Percentiles rank a stretch among this genome's conserved stretches.
These are phyloP conservation scores for Emydomyces testavorans DNA, from an alignment of 2,329 filamentous ascomycete species.

Conservation along the genomic window DNA sequence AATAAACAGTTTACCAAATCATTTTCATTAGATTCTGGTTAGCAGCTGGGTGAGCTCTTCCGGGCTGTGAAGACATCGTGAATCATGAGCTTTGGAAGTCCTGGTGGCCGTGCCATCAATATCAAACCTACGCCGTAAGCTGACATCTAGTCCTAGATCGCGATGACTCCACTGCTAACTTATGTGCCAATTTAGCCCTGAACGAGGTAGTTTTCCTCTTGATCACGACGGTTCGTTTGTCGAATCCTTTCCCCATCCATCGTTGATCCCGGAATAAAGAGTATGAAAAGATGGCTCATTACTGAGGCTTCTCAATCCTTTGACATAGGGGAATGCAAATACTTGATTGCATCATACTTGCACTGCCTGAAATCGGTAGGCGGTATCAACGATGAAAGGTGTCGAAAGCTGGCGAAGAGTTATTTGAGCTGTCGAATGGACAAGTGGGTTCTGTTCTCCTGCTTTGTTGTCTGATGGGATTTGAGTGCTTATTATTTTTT, in stretches of 20 bases:
- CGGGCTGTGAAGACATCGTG: background rate
- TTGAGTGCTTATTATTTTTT: background rate
- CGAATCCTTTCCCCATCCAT: background rate
- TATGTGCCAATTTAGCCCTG: slow-evolving; percentile 47
- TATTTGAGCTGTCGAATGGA: slow-evolving; percentile 94
- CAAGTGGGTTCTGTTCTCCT: slow-evolving; percentile 46
- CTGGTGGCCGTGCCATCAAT: slow-evolving; percentile 53
- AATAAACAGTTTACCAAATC: too few species aligned
- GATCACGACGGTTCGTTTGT: slow-evolving; percentile 63
- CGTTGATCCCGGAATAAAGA: background rate
- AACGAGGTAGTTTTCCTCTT: slow-evolving; percentile 89
- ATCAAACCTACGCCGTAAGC: slow-evolving; percentile 60
- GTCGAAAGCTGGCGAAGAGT: slow-evolving; percentile 71
- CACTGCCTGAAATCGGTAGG: slow-evolving; percentile 72
- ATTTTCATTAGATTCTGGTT: too few species aligned
- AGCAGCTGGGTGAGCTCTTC: background rate
- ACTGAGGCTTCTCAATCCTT: background rate
- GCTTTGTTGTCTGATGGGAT: background rate
- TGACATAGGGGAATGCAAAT: slow-evolving; percentile 71
- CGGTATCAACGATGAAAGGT: slow-evolving; percentile 77
- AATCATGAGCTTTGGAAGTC: slow-evolving; percentile 53
- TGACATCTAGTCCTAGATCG: background rate
- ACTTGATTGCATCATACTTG: slow-evolving; percentile 74
- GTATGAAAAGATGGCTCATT: background rate
- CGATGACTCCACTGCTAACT: background rate